phyloP scores from a whole-genome alignment of 208 protist species.

The Phytomonas sp. region DNA sequence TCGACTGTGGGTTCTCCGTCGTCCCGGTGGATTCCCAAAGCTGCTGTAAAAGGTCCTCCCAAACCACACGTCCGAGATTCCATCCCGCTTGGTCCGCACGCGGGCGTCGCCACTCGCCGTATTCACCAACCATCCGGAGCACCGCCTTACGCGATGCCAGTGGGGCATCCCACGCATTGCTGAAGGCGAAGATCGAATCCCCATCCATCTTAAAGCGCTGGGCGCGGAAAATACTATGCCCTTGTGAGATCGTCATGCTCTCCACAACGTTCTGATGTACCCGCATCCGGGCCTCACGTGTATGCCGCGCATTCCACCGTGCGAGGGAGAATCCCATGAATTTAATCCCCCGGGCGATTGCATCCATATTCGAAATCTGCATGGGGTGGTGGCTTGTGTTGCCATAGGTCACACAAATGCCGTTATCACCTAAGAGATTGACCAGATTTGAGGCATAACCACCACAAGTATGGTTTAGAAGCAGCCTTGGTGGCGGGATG shows the following conservation, averaged over 20 bases:
- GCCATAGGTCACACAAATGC: slow-evolving; percentile 94
- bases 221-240: slow-evolving; percentile 80
- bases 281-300: slow-evolving; percentile 79
- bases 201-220: slow-evolving; percentile 88
- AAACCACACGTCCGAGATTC: slow-evolving; percentile 77
- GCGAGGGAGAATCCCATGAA: slow-evolving; percentile 92
- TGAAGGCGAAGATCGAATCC: slow-evolving; percentile 81
- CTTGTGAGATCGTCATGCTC: slow-evolving; percentile 85
- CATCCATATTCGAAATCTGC: slow-evolving; percentile 86
- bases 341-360: slow-evolving; percentile 89
- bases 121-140: slow-evolving; percentile 87
- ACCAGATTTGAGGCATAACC: slow-evolving; percentile 81
- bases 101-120: slow-evolving; percentile 85
- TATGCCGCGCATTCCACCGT: slow-evolving; percentile 76
- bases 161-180: slow-evolving; percentile 76
- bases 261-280: slow-evolving; percentile 86
- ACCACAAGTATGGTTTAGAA: slow-evolving; percentile 94
- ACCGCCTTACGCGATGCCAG: slow-evolving; percentile 76
- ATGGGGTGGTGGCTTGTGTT: slow-evolving; percentile 92
- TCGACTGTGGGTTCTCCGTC: slow-evolving; percentile 81
- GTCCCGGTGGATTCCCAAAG: slow-evolving; percentile 77
- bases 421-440: slow-evolving; percentile 83
- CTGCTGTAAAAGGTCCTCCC: slow-evolving; percentile 84
- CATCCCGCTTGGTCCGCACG: slow-evolving; percentile 65
- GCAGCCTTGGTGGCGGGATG: slow-evolving; percentile 89